Base-by-base conservation (phyloP, 495 filamentous ascomycete species). In the Penicillium flavigenum region DNA sequence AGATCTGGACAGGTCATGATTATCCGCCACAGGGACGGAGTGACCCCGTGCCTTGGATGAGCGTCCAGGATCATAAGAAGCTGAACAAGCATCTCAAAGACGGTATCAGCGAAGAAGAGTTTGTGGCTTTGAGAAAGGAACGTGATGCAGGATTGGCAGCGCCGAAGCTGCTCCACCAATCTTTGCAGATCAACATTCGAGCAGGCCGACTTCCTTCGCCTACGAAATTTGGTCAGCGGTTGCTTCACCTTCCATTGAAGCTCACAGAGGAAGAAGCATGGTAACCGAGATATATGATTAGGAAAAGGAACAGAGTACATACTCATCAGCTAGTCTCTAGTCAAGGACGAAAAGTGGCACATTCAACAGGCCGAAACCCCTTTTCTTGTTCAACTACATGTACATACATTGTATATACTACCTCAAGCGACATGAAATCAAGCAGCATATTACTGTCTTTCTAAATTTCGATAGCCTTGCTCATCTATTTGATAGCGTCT, bases 161-260 rank as follows among this genome's bases (percentile, higher is more conserved):
- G 52, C 84, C 84, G 6, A 73, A 69, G 48, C 63, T 86, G 56
- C 57, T 87, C 22, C 77, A 85, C 61, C 78, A 77, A 63, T 70
- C 81, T 5, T 61, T 87, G 67, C 84, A 87, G 68, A 47, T 85
- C 4, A 87, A 87, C 59, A 79, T 86, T 45, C 68, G 83, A 3
- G 83, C 65, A 10, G 84, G 83, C 0, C 47, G 64, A 51, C 56
- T 86, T 56, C 82, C 82, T 4, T 20, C 8, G 16, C 38, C 51
- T 12, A 71, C 66, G 19, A 66, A 64, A 29, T 58, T 49, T 1
- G 71, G 73, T 0, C 61, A 72, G 47, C 46, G 76, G 32, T 61
- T 83, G 52, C 48, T 83, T 57, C 70, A 69, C 52, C 38, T 83
- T 17, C 79, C 80, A 1, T 45, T 82, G 29, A 80, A 76, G 60